Evolutionary conservation across 176 grass and related monocot genomes (phyloP), one percentile per base, ranked within the genome.

Genomic region (Neostapfia colusana): DNA sequence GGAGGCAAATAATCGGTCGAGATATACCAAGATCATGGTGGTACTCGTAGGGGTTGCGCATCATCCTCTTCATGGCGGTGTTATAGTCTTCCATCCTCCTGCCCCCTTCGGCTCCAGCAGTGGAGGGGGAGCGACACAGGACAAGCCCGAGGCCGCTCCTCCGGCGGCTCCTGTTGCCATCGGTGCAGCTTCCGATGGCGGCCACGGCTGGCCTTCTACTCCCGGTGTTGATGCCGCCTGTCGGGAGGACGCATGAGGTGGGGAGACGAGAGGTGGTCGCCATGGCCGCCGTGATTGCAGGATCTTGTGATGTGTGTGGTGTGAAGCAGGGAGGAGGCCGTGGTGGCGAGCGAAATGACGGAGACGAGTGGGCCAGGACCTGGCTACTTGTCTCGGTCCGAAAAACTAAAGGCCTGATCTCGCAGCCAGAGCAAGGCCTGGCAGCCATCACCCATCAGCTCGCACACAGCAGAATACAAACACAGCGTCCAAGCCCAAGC

Each of bases 41-140:
- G 70, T 92, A 92, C 44, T 94, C 95, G 48, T 92, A 94, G 11
- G 91, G 91, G 17, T 88, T 98, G 66, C 91, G 89, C 95, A 94
- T 94, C 79, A 94, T 84, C 42, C 85, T 57, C 76, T 94, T 98
- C 89, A 94, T 98, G 85, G 80, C 87, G 10, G 89, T 88, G 69
- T 92, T 98, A 51, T 90, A 90, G 63, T 94, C 91, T 58, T 94
- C 95, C 76, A 88, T 83, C 83, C 18, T 81, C 24, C 58, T 54
- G 63, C 63, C n/a, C 40, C 79, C 67, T 53, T 59, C 37, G 53
- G 79, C 73, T 54, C 79, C 70, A 20, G 65, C 42, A 48, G 77
- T 70, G 38, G 72, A 63, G n/a, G 86, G 92, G 69, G 82, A 88
- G 75, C 67, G 74, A 61, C 85, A 88, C 42, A 79, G 18, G 53